Evolutionary conservation across 1,139 yeast species (phyloP).

Genomic region (Saccharomycopsis phalli): DNA sequence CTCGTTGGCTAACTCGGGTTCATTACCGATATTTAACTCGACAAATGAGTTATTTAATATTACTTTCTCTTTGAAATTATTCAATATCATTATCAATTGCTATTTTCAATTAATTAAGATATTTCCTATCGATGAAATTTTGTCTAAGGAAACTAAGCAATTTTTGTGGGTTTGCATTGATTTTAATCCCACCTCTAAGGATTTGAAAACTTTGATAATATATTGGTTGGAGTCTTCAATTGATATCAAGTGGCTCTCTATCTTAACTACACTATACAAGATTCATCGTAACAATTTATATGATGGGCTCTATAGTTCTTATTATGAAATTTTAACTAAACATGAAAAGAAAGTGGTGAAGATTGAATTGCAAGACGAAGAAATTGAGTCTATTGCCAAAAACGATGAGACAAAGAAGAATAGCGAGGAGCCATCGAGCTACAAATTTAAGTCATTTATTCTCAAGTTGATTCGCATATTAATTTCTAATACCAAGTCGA

Average conservation of each 20-base stretch:
- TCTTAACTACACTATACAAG: slow-evolving; percentile 30
- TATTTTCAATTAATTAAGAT: slow-evolving; percentile 32
- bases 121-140: slow-evolving; percentile 24
- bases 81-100: slow-evolving; percentile 29
- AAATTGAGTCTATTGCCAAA: slow-evolving; percentile 35
- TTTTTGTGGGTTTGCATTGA: slow-evolving; percentile 37
- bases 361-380: slow-evolving; percentile 34
- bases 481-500: slow-evolving; percentile 35
- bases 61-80: slow-evolving; percentile 29
- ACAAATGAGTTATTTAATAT: slow-evolving; percentile 30
- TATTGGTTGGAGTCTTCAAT: slow-evolving; percentile 19
- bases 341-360: slow-evolving; percentile 23
- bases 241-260: slow-evolving; percentile 29
- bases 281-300: slow-evolving; percentile 29
- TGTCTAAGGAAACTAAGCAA: slow-evolving; percentile 28
- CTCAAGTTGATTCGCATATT: slow-evolving; percentile 49
- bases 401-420: slow-evolving; percentile 24
- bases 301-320: slow-evolving; percentile 25
- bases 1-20: slow-evolving; percentile 20
- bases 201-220: slow-evolving; percentile 19
- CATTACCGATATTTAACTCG: slow-evolving; percentile 27
- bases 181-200: slow-evolving; percentile 27
- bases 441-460: slow-evolving; percentile 62
- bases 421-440: slow-evolving; percentile 49
- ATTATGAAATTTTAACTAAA: slow-evolving; percentile 22